These are phyloP conservation scores for Volvariella volvacea DNA, from an alignment of 1,284 basidiomycete genomes.

Conservation along the genomic window DNA sequence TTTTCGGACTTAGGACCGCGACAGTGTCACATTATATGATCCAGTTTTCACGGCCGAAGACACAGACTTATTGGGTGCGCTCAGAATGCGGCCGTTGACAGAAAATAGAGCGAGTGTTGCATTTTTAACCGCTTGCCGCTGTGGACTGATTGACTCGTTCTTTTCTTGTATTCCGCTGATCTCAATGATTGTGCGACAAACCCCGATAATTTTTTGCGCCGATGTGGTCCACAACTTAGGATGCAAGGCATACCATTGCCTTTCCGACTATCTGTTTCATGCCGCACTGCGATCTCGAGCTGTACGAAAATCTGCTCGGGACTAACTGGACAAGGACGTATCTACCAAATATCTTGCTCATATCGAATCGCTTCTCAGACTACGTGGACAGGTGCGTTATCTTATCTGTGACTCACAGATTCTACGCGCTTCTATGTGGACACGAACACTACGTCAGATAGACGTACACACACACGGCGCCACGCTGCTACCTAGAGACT, in stretches of 20 bases:
- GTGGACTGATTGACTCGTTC: neutral
- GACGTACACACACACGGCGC: no score
- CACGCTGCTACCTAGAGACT: no score
- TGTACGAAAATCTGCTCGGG: slow-evolving; percentile 60
- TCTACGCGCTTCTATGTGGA: slow-evolving; percentile 1
- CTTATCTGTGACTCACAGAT: neutral
- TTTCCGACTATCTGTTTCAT: slow-evolving; percentile 62
- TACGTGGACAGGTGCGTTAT: slow-evolving; percentile 44
- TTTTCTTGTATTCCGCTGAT: no score
- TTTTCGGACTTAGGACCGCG: slow-evolving; percentile 36
- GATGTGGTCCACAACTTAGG: slow-evolving; percentile 18
- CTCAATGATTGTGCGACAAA: no score
- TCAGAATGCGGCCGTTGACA: slow-evolving; percentile 40
- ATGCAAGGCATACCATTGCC: slow-evolving; percentile 27
- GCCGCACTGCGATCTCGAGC: slow-evolving; percentile 68
- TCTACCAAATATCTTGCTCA: slow-evolving; percentile 27
- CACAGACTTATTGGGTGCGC: slow-evolving; percentile 37
- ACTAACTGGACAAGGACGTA: slow-evolving; percentile 45
- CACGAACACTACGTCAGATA: no score
- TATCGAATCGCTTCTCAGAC: slow-evolving; percentile 35
- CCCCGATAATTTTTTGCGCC: no score
- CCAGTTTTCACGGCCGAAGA: slow-evolving; percentile 65
- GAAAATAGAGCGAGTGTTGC: slow-evolving; percentile 44
- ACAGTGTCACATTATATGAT: slow-evolving; percentile 53
- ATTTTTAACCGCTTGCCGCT: slow-evolving; percentile 8